Evolutionary conservation across 164 flowering plant species (phyloP).

Genomic region (Echeveria elegans): DNA sequence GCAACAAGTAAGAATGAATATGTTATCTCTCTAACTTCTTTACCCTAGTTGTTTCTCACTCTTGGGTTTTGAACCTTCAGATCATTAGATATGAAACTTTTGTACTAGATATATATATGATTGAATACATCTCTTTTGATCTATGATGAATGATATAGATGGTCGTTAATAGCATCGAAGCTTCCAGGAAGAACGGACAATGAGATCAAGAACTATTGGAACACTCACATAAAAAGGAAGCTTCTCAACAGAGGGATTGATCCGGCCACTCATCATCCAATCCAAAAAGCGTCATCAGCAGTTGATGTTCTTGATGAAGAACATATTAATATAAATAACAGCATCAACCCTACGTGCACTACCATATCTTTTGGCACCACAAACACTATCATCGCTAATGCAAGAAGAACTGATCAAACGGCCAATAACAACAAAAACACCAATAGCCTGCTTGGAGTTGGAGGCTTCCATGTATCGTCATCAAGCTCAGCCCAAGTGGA

Average conservation of each 20-base stretch:
- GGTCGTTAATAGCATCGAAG: constrained; percentile 1
- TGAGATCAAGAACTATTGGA: constrained; percentile 5
- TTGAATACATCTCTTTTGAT: not conserved
- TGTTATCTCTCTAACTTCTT: not conserved
- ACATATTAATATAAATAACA: not conserved
- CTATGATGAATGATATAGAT: not conserved
- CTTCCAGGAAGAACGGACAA: constrained; percentile 2
- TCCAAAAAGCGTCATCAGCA: not conserved
- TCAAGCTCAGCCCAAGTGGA: not conserved
- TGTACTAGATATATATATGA: not conserved
- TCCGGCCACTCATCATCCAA: not conserved
- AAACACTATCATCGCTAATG: not conserved
- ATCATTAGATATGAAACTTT: not conserved
- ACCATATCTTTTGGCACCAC: not conserved
- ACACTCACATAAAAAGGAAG: constrained; percentile 1
- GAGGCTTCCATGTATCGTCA: not conserved
- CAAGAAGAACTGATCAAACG: not conserved
- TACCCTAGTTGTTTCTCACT: not conserved
- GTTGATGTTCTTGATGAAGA: not conserved
- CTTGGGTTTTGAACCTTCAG: not conserved
- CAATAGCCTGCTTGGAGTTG: not conserved
- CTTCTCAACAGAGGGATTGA: constrained; percentile 2
- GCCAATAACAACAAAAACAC: not conserved
- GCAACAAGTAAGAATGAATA: not conserved
- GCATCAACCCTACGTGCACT: not conserved